A percentile compares a stretch with the other conserved stretches of the same genome.
Conservation (phyloP, 2,329 filamentous ascomycete species). For the Aspergillus vadensis region DNA sequence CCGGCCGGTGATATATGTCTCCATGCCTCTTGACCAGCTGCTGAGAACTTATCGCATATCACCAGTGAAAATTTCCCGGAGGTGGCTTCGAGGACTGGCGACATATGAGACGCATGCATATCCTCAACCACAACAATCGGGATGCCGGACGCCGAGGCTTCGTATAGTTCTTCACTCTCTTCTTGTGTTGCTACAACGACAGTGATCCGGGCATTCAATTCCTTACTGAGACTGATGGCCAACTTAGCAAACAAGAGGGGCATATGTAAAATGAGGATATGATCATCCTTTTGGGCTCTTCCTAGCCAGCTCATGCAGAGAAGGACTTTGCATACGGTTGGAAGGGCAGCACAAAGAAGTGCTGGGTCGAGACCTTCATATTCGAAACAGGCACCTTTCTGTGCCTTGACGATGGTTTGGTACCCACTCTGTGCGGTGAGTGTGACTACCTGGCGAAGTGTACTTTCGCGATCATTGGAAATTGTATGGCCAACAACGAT, state of each 20-base stretch:
- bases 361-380: not conserved
- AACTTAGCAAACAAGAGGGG: not conserved
- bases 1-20: not conserved
- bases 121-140: not conserved
- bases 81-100: not conserved
- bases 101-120: not conserved
- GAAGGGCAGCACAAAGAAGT: not conserved
- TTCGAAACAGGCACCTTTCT: not conserved
- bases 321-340: not conserved
- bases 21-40: not conserved
- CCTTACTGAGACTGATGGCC: not conserved
- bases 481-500: not conserved
- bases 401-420: not conserved
- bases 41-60: not conserved
- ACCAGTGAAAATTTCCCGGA: not conserved
- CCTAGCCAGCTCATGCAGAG: not conserved
- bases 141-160: not conserved
- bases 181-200: not conserved
- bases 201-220: not conserved
- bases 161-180: not conserved
- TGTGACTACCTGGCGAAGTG: not conserved
- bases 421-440: not conserved
- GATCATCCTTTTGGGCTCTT: not conserved
- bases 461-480: not conserved
- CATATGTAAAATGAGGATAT: not conserved